Conservation (phyloP, 2,329 filamentous ascomycete species). For the Chrysoporthe austroafricana region DNA sequence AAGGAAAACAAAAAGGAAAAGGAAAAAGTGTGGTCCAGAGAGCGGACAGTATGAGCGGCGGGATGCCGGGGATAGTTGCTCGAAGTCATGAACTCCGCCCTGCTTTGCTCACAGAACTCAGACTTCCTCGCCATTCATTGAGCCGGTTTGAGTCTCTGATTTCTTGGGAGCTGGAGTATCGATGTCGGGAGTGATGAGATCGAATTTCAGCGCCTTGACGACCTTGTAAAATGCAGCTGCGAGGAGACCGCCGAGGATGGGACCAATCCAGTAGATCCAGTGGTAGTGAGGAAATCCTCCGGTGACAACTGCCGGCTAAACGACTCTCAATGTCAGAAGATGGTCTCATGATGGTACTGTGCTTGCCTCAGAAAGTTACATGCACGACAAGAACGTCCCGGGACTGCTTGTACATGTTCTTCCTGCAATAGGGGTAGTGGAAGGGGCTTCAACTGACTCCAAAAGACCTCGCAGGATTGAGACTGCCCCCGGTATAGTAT, state of each 20-base stretch:
- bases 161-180: conserved; percentile 20
- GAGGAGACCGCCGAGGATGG: conserved; percentile 52
- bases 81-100: neutral
- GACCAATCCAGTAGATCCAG: conserved; percentile 62
- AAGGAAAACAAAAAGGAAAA: neutral
- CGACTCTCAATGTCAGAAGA: neutral
- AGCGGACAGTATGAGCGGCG: neutral
- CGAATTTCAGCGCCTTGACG: conserved; percentile 56
- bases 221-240: conserved; percentile 55
- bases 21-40: neutral
- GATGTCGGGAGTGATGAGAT: conserved; percentile 42
- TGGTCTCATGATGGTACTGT: neutral
- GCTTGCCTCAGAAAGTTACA: too few species aligned
- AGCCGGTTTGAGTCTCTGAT: neutral
- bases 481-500: conserved; percentile 51
- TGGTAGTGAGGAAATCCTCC: conserved; percentile 49
- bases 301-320: conserved; percentile 45
- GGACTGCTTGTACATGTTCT: neutral
- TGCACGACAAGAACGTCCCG: neutral
- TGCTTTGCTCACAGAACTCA: neutral
- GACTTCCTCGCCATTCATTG: conserved; percentile 8
- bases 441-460: conserved; percentile 35
- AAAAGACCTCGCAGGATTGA: conserved; percentile 57
- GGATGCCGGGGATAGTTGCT: neutral
- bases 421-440: neutral